Percentiles rank a stretch among this genome's conserved stretches.
Evolutionary conservation across 2,329 filamentous ascomycete species (phyloP).

Genomic region (Aspergillus persii): DNA sequence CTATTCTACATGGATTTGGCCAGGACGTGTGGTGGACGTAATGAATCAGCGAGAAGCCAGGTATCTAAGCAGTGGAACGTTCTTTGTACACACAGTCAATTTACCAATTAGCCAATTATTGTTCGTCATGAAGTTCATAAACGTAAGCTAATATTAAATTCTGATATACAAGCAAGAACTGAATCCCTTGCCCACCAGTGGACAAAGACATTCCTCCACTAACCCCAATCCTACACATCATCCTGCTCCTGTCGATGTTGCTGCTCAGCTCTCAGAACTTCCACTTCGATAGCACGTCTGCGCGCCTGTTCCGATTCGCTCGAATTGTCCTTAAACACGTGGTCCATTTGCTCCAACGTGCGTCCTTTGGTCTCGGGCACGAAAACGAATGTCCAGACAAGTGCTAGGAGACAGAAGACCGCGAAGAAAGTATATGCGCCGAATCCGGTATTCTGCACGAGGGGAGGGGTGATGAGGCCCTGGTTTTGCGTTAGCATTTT

Average conservation of each 20-base stretch:
- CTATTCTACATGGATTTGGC: too few relatives aligned
- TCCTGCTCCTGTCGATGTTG: neutral
- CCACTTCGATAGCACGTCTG: slow-evolving; percentile 31
- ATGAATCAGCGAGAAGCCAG: too few relatives aligned
- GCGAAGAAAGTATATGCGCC: slow-evolving; percentile 61
- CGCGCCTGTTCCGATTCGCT: slow-evolving; percentile 31
- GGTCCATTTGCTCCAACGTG: slow-evolving; percentile 57
- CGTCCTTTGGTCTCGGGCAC: slow-evolving; percentile 59
- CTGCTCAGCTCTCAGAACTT: slow-evolving; percentile 22
- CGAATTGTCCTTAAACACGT: slow-evolving; percentile 41
- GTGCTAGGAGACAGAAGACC: slow-evolving; percentile 51
- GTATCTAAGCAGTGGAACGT: too few relatives aligned
- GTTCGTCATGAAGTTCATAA: neutral
- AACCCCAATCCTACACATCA: neutral
- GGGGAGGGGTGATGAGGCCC: slow-evolving; percentile 63
- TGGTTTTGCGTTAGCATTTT: slow-evolving; percentile 8
- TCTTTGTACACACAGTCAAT: too few relatives aligned
- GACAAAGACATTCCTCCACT: neutral
- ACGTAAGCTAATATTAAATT: neutral
- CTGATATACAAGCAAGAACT: neutral
- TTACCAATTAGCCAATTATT: too few relatives aligned
- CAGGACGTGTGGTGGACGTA: too few relatives aligned
- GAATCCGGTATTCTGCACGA: slow-evolving; percentile 57
- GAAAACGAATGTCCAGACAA: slow-evolving; percentile 53
- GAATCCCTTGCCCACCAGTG: neutral